Base-by-base conservation (phyloP, 83 land plant species). In the Larix sibirica region DNA sequence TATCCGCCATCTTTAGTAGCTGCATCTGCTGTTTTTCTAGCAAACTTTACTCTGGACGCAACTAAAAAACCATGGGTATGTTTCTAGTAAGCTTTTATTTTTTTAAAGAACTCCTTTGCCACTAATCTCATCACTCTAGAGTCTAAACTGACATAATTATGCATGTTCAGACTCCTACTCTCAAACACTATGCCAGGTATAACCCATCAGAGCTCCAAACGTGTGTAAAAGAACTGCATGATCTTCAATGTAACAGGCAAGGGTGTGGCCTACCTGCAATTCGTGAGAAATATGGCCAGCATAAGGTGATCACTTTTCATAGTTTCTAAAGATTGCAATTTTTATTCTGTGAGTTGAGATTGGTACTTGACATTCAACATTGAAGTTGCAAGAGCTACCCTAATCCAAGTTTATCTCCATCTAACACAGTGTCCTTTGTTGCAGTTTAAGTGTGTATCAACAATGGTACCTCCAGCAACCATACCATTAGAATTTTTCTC, bases 31-130 rank as follows among this genome's bases (percentile, higher is more conserved):
- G 90, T 96, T 65, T 97, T 96, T 81, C 65, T 95, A 77, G 94
- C 98, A 62, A 94, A 90, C 65, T 88, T 86, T 36, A 94, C 97
- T 8, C 88, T 95, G 20, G 81, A 84, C 62, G 94, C 99, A 21
- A 42, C 88, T 6, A 86, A 81, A 77, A 89, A 62, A 50, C 99
- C 99, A 16, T 97, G 98, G 99, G 98, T 96, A 90, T 69, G 90
- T 79, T 63, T 64, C 60, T 23, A 1, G 13, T 50, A 20, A 66
- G 17, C 8, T 24, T 82, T 26, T 42, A 18, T 56, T 16, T n/a
- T n/a, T 40, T 28, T 16, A 65, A 38, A 31, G 20, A 38, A 28
- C 33, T 59, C 36, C 17, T 33, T 62, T 33, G 69, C 65, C n/a
- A 5, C 20, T 4, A 60, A 66, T 18, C 69, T 31, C 8, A 21